Percentiles rank a stretch among this genome's conserved stretches.
Conservation (phyloP, 768 basidiomycete species). For the Hericium alpestre region DNA sequence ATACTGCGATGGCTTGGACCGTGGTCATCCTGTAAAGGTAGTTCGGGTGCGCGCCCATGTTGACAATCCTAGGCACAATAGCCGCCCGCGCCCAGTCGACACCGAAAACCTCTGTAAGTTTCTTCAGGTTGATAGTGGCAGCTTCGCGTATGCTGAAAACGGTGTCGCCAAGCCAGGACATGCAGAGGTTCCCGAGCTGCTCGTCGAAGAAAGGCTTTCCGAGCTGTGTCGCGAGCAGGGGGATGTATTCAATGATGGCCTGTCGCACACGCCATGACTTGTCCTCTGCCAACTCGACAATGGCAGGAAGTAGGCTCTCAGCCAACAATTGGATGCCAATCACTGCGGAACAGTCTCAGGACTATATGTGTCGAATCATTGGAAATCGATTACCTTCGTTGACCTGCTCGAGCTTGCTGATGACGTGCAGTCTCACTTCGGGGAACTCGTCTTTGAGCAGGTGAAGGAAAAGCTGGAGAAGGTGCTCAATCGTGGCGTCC, state of each 20-base stretch:
- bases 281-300: slow-evolving; percentile 96
- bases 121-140: slow-evolving; percentile 94
- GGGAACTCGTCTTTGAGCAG: slow-evolving; percentile 98
- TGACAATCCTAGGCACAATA: slow-evolving; percentile 94
- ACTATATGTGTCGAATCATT: slow-evolving; percentile 5
- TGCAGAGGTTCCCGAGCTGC: slow-evolving; percentile 90
- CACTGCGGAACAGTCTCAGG: slow-evolving; percentile 36
- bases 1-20: slow-evolving; percentile 92
- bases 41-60: slow-evolving; percentile 94
- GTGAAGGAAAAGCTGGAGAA: slow-evolving; percentile 93
- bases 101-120: slow-evolving; percentile 95
- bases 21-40: slow-evolving; percentile 98
- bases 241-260: slow-evolving; percentile 99
- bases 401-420: slow-evolving; percentile 95
- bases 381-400: slow-evolving; percentile 53
- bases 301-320: slow-evolving; percentile 91
- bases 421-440: slow-evolving; percentile 93
- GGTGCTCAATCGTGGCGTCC: slow-evolving; percentile 88
- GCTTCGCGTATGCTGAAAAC: slow-evolving; percentile 98
- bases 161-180: slow-evolving; percentile 98
- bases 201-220: slow-evolving; percentile 97
- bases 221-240: slow-evolving; percentile 95
- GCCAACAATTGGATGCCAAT: slow-evolving; percentile 94
- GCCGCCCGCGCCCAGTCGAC: slow-evolving; percentile 92
- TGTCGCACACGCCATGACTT: slow-evolving; percentile 99